A percentile compares a stretch with the other conserved stretches of the same genome.
Conservation (phyloP, 2,329 filamentous ascomycete species). For the Monosporascus cannonballus region DNA sequence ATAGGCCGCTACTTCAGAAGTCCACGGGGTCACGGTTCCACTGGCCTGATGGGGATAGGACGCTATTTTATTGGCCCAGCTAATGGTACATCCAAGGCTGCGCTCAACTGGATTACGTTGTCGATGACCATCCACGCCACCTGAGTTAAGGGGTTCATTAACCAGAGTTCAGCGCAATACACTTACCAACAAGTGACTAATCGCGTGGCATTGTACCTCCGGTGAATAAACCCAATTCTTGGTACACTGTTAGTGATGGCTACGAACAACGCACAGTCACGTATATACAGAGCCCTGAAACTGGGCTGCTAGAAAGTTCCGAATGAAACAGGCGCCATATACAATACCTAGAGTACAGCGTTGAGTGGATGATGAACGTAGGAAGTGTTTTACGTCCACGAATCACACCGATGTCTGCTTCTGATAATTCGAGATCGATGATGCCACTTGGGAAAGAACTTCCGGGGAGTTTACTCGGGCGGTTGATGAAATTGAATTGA, state of each 20-base stretch:
- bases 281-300: slow-evolving; percentile 13
- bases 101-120: slow-evolving; percentile 25
- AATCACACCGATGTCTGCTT: too few relatives aligned
- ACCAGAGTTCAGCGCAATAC: slow-evolving; percentile 1
- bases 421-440: slow-evolving; percentile 1
- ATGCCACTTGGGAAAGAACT: neutral
- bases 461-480: slow-evolving; percentile 4
- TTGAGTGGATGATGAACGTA: too few relatives aligned
- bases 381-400: too few relatives aligned
- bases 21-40: slow-evolving; percentile 19
- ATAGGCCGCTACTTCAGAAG: slow-evolving; percentile 24
- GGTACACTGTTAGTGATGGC: neutral
- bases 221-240: slow-evolving; percentile 3
- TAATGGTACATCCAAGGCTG: slow-evolving; percentile 26
- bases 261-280: slow-evolving; percentile 3
- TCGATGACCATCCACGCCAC: slow-evolving; percentile 1
- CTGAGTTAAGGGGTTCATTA: neutral
- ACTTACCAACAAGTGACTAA: slow-evolving; percentile 9
- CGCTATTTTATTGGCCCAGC: slow-evolving; percentile 11
- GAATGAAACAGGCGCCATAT: slow-evolving; percentile 10
- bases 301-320: slow-evolving; percentile 8
- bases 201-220: slow-evolving; percentile 9
- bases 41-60: slow-evolving; percentile 11
- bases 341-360: slow-evolving; percentile 2
- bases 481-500: neutral